These are phyloP conservation scores for Earliella scabrosa DNA, from an alignment of 1,284 basidiomycete species.

Conservation along the genomic window DNA sequence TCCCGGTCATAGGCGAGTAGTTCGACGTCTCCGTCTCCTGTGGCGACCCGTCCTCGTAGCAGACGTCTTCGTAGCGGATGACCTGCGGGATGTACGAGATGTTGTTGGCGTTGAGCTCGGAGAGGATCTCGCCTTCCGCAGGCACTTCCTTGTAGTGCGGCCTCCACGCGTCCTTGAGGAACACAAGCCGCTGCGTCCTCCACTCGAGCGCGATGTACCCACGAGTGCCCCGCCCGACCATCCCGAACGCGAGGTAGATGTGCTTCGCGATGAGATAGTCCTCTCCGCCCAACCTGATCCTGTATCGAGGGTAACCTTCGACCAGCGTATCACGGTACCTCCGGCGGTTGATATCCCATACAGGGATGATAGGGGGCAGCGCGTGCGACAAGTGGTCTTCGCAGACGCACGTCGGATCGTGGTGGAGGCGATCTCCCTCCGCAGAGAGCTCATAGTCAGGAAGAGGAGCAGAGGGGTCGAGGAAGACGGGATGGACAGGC, in stretches of 20 bases:
- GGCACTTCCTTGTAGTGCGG: too few relatives aligned
- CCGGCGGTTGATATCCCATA: too few relatives aligned
- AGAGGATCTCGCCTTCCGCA: too few relatives aligned
- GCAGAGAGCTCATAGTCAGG: background rate
- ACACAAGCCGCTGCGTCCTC: too few relatives aligned
- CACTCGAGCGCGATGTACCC: too few relatives aligned
- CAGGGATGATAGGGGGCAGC: background rate
- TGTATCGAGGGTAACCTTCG: too few relatives aligned
- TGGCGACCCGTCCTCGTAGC: too few relatives aligned
- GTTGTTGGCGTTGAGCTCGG: background rate
- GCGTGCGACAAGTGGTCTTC: too few relatives aligned
- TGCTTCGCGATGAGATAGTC: constrained; percentile 5
- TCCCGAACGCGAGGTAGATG: background rate
- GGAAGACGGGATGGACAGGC: background rate
- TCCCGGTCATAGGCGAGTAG: background rate
- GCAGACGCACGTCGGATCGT: background rate
- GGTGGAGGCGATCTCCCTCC: background rate
- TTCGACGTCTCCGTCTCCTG: constrained; percentile 3
- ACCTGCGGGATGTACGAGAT: background rate
- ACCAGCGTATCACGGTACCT: too few relatives aligned
- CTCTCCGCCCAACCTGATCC: background rate
- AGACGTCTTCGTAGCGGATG: constrained; percentile 5
- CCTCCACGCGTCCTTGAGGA: too few relatives aligned
- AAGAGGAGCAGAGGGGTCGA: background rate
- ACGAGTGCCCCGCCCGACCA: too few relatives aligned